phyloP scores from a whole-genome alignment of 768 basidiomycete genomes.

The Mycena indigotica region DNA sequence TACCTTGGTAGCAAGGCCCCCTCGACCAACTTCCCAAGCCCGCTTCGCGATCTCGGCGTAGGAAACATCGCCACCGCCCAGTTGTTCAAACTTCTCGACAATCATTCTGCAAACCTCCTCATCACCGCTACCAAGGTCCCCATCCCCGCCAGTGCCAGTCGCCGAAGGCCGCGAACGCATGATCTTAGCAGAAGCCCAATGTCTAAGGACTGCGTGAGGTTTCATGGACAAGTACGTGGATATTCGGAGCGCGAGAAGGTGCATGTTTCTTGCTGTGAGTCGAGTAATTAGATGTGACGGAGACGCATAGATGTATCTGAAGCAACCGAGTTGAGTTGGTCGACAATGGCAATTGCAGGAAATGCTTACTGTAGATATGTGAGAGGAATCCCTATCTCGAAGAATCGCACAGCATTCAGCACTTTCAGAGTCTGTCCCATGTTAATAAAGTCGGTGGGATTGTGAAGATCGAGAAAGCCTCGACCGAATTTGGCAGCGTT shows the following conservation, averaged over 20 bases:
- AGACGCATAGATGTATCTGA: slow-evolving; percentile 79
- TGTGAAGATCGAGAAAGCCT: slow-evolving; percentile 89
- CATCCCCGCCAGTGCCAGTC: slow-evolving; percentile 53
- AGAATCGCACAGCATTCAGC: slow-evolving; percentile 88
- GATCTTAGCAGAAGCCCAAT: slow-evolving; percentile 97
- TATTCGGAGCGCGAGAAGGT: slow-evolving; percentile 89
- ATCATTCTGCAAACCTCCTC: slow-evolving; percentile 80
- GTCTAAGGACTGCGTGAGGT: slow-evolving; percentile 84
- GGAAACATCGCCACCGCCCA: slow-evolving; percentile 79
- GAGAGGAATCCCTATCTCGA: slow-evolving; percentile 90
- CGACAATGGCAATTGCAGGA: slow-evolving; percentile 3
- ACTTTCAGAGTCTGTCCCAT: slow-evolving; percentile 95
- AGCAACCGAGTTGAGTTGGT: background rate
- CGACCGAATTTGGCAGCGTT: slow-evolving; percentile 97
- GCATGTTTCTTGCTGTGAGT: slow-evolving; percentile 83
- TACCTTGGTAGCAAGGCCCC: slow-evolving; percentile 83
- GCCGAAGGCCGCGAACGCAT: slow-evolving; percentile 64
- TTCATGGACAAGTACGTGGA: slow-evolving; percentile 82
- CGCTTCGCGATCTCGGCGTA: slow-evolving; percentile 94
- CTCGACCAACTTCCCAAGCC: slow-evolving; percentile 88
- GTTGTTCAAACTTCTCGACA: slow-evolving; percentile 85
- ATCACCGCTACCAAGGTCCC: slow-evolving; percentile 66
- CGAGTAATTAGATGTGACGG: slow-evolving; percentile 81
- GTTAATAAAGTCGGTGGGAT: slow-evolving; percentile 87
- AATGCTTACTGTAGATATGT: slow-evolving; percentile 82